A percentile compares a stretch with the other conserved stretches of the same genome.
These are phyloP conservation scores for Calonectria hongkongensis DNA, from an alignment of 2,329 filamentous ascomycete species.

Conservation along the genomic window DNA sequence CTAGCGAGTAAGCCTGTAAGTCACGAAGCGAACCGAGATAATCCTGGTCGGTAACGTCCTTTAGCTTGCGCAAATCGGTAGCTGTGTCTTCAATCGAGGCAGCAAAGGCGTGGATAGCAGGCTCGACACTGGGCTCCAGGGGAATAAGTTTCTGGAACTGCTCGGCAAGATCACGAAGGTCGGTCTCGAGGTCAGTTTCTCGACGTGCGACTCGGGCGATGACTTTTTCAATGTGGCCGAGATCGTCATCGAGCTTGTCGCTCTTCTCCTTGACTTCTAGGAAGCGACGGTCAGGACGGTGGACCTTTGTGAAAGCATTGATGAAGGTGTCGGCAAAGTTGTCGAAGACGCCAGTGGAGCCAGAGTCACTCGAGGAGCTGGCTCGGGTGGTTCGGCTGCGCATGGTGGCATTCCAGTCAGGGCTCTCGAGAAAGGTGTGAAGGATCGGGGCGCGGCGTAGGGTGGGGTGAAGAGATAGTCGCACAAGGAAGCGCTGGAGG, in stretches of 20 bases:
- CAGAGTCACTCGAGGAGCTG: constrained; percentile 69
- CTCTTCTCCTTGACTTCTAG: constrained; percentile 94
- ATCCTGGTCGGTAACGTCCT: constrained; percentile 95
- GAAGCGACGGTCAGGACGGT: constrained; percentile 96
- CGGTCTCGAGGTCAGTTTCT: constrained; percentile 89
- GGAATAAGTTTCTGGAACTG: constrained; percentile 96
- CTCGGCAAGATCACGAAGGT: constrained; percentile 91
- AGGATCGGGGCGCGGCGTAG: constrained; percentile 89
- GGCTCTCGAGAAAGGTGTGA: constrained; percentile 92
- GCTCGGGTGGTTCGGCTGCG: constrained; percentile 82
- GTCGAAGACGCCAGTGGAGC: constrained; percentile 87
- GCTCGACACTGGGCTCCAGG: constrained; percentile 91
- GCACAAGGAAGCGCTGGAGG: constrained; percentile 91
- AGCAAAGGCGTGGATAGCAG: constrained; percentile 89
- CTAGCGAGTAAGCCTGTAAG: constrained; percentile 95
- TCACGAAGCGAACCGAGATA: constrained; percentile 94
- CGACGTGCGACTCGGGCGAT: constrained; percentile 91
- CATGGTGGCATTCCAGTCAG: constrained; percentile 98
- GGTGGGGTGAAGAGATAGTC: constrained; percentile 90
- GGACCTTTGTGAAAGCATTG: constrained; percentile 96
- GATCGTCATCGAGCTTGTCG: constrained; percentile 95
- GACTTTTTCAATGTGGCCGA: constrained; percentile 96
- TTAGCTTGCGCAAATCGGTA: constrained; percentile 84
- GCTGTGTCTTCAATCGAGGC: constrained; percentile 90
- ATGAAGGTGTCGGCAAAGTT: constrained; percentile 97